A percentile compares a stretch with the other conserved stretches of the same genome.
Conservation (phyloP, 495 filamentous ascomycete species). For the Penicillium robsamsonii region DNA sequence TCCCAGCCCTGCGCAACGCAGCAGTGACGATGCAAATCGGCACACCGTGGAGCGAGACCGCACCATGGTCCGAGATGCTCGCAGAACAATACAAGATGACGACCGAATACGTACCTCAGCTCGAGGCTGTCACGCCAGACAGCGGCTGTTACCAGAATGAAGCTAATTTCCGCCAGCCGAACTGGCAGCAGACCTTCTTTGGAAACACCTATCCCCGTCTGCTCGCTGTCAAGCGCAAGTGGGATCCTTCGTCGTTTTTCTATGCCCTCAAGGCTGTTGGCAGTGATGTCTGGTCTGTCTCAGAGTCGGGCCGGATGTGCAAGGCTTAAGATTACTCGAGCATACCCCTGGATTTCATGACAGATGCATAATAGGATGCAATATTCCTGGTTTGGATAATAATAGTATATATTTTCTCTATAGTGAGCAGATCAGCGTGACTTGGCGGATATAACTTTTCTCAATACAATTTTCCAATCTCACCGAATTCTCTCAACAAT, state of each 20-base stretch:
- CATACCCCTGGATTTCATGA: constrained; percentile 1
- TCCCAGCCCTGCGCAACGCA: constrained; percentile 55
- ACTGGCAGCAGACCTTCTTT: constrained; percentile 56
- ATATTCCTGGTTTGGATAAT: neutral
- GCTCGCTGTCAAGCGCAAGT: constrained; percentile 39
- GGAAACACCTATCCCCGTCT: constrained; percentile 46
- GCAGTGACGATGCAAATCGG: constrained; percentile 47
- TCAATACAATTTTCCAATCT: neutral
- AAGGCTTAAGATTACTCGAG: constrained; percentile 12
- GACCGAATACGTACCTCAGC: constrained; percentile 39
- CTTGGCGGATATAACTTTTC: neutral
- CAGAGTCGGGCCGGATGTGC: constrained; percentile 32
- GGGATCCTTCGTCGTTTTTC: constrained; percentile 58
- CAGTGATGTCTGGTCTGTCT: constrained; percentile 46
- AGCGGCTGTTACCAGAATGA: constrained; percentile 43
- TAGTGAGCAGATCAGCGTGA: neutral
- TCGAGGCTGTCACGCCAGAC: constrained; percentile 44
- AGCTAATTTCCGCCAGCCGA: constrained; percentile 48
- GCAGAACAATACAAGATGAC: constrained; percentile 41
- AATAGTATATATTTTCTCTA: neutral
- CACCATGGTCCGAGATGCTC: constrained; percentile 42
- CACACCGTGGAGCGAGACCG: constrained; percentile 43
- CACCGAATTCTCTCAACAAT: neutral
- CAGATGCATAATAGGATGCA: neutral
- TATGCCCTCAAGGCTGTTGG: constrained; percentile 62